A percentile compares a stretch with the other conserved stretches of the same genome.
These are phyloP conservation scores for Fusarium praegraminearum DNA, from an alignment of 2,329 filamentous ascomycete species.

Conservation along the genomic window DNA sequence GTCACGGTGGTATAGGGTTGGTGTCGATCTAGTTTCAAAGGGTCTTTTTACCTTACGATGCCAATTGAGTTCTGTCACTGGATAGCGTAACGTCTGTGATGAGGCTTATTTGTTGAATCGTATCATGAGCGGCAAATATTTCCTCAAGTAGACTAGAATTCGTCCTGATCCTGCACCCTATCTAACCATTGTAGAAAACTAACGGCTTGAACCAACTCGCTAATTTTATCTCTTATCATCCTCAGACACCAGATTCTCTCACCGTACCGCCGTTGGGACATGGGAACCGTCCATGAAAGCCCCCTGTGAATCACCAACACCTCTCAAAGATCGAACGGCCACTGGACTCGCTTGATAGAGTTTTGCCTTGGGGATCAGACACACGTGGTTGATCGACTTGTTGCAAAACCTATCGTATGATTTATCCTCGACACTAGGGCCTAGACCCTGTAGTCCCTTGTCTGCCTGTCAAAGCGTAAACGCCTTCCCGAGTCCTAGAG, in stretches of 20 bases:
- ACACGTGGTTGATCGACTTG: neutral
- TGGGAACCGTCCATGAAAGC: neutral
- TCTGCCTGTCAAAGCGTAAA: slow-evolving; percentile 1
- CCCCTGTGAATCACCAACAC: neutral
- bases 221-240: neutral
- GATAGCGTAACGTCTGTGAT: neutral
- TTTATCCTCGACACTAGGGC: neutral
- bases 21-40: neutral
- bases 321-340: neutral
- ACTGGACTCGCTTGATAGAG: neutral
- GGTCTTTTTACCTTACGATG: neutral
- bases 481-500: neutral
- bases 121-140: neutral
- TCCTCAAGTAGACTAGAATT: neutral
- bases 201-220: neutral
- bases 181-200: fast-evolving
- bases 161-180: neutral
- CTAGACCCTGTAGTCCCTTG: neutral
- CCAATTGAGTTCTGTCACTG: neutral
- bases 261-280: neutral
- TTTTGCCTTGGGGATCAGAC: neutral
- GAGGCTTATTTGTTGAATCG: neutral
- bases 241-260: neutral
- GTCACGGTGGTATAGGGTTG: neutral
- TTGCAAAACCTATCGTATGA: neutral